Conservation (phyloP, 768 basidiomycete genomes). For the Termitomyces heimii region DNA sequence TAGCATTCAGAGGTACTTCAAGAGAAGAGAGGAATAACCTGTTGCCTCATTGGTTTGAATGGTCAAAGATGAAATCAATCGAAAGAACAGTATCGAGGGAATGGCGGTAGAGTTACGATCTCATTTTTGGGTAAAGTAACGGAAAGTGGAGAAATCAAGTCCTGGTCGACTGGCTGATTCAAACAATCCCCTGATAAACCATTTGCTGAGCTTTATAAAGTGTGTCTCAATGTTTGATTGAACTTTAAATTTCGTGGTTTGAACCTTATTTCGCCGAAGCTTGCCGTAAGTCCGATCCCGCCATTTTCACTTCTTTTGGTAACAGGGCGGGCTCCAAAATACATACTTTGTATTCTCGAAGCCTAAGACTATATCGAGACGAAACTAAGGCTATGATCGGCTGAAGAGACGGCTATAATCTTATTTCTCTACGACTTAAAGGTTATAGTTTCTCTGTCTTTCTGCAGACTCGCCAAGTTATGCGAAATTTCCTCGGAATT, state of each 20-base stretch:
- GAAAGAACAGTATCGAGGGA: not conserved
- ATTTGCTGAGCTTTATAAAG: not conserved
- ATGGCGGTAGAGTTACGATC: too few relatives aligned
- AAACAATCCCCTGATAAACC: not conserved
- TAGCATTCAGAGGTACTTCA: too few relatives aligned
- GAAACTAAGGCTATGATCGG: not conserved
- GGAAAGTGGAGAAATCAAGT: not conserved
- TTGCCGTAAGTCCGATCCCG: not conserved
- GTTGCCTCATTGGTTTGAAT: not conserved
- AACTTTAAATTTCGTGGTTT: not conserved
- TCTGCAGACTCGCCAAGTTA: too few relatives aligned
- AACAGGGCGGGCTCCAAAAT: not conserved
- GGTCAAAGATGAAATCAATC: not conserved
- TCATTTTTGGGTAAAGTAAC: not conserved
- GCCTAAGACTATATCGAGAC: not conserved
- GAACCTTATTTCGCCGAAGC: not conserved
- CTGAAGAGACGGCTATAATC: not conserved
- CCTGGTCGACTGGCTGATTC: not conserved
- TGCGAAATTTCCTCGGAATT: too few relatives aligned
- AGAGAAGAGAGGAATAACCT: not conserved
- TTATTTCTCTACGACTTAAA: too few relatives aligned
- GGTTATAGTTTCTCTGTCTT: too few relatives aligned
- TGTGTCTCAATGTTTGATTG: not conserved
- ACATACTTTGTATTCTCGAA: rapidly evolving
- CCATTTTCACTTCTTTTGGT: not conserved